Evolutionary conservation across 31 red algal genomes (phyloP).

Genomic region (Asparagopsis taxiformis): DNA sequence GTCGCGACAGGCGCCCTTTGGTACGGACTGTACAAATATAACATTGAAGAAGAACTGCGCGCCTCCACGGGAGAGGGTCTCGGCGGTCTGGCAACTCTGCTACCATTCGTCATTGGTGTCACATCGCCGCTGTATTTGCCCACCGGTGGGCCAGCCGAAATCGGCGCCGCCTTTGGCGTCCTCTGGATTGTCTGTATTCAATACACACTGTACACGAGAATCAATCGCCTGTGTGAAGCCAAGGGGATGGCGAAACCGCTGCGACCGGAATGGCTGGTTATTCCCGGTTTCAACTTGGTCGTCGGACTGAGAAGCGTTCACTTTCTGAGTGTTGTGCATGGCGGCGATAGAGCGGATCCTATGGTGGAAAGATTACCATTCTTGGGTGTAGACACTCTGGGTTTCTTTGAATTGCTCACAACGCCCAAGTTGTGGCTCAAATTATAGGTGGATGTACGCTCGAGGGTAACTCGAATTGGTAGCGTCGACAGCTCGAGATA

Average conservation of each 20-base stretch:
- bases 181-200: constrained; percentile 58
- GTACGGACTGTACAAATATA: constrained; percentile 69
- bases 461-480: background rate
- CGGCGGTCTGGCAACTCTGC: constrained; percentile 28
- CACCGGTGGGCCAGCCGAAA: constrained; percentile 10
- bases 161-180: constrained; percentile 9
- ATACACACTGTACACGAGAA: constrained; percentile 28
- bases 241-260: constrained; percentile 22
- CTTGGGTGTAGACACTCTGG: constrained; percentile 33
- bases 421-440: constrained; percentile 55
- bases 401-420: constrained; percentile 28
- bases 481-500: no score
- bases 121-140: constrained; percentile 37
- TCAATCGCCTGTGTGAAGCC: constrained; percentile 24
- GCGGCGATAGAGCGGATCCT: constrained; percentile 17
- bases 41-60: constrained; percentile 53
- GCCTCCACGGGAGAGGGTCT: constrained; percentile 17
- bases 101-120: constrained; percentile 48
- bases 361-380: constrained; percentile 47
- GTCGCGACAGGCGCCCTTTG: constrained; percentile 37
- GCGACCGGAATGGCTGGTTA: constrained; percentile 36
- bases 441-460: background rate
- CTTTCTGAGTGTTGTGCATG: constrained; percentile 46
- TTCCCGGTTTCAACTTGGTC: constrained; percentile 54
- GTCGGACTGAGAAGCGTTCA: constrained; percentile 53